phyloP scores from a whole-genome alignment of 176 grass and related monocot species.

The Alopecurus myosuroides region DNA sequence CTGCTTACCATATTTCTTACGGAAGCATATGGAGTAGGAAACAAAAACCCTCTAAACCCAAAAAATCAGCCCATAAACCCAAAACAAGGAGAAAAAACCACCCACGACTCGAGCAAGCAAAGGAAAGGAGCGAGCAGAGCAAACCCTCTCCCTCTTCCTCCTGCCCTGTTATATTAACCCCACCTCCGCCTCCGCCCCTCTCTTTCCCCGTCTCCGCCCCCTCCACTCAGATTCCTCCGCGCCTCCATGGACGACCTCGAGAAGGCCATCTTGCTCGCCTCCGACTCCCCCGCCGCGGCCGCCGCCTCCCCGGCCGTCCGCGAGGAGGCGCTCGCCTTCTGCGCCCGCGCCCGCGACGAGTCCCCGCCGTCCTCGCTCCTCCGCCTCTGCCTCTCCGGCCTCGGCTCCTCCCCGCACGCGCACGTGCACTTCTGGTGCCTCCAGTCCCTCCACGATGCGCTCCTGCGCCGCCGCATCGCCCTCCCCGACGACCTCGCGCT shows the following conservation, averaged over 20 bases:
- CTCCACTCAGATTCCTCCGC: slow-evolving; percentile 38
- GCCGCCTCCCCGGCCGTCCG: slow-evolving; percentile 46
- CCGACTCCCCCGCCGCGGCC: slow-evolving; percentile 46
- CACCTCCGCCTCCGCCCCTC: neutral
- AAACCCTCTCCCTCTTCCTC: slow-evolving; percentile 22
- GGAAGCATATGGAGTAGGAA: neutral
- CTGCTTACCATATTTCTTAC: neutral
- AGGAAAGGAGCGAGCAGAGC: slow-evolving; percentile 13
- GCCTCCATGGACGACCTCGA: slow-evolving; percentile 93
- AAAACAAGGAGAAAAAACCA: slow-evolving; percentile 4
- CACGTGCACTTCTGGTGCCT: slow-evolving; percentile 96
- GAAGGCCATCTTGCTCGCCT: slow-evolving; percentile 77
- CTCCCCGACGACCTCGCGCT: slow-evolving; percentile 43
- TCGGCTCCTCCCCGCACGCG: slow-evolving; percentile 46
- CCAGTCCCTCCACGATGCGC: slow-evolving; percentile 64
- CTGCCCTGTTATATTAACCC: slow-evolving; percentile 41
- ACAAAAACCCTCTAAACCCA: slow-evolving; percentile 2
- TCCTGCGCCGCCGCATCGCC: slow-evolving; percentile 53
- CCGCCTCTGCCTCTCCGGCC: slow-evolving; percentile 73
- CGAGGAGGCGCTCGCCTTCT: slow-evolving; percentile 77
- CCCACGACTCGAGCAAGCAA: neutral
- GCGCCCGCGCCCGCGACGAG: slow-evolving; percentile 56
- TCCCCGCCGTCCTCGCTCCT: slow-evolving; percentile 60
- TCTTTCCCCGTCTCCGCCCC: neutral
- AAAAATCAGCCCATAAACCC: slow-evolving; percentile 22